Percentiles rank a stretch among this genome's conserved stretches.
Evolutionary conservation across 108 stramenopile genomes (phyloP).

Genomic region (Cyclotella cryptica): DNA sequence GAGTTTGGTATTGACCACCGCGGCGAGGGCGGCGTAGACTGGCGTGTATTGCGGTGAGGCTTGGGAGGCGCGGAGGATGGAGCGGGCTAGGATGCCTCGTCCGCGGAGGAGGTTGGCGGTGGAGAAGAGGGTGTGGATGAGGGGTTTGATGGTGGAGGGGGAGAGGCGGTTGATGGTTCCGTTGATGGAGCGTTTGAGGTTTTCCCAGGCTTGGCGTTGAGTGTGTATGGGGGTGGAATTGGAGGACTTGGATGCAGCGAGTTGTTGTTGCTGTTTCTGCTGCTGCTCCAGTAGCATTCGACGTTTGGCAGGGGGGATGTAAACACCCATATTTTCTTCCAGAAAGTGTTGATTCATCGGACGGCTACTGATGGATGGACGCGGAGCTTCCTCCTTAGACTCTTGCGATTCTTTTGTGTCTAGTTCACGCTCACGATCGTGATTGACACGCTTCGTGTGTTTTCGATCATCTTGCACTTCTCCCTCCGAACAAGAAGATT

Average conservation of each 20-base stretch:
- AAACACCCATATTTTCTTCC: conserved; percentile 43
- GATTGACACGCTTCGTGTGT: too few relatives aligned
- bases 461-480: neutral
- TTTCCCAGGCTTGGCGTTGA: conserved; percentile 91
- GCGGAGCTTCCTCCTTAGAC: too few relatives aligned
- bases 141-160: conserved; percentile 89
- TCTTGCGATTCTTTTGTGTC: too few relatives aligned
- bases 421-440: too few relatives aligned
- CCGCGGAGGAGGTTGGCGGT: conserved; percentile 95
- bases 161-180: conserved; percentile 98
- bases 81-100: conserved; percentile 89
- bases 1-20: conserved; percentile 97
- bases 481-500: conserved; percentile 7
- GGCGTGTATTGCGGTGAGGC: conserved; percentile 82
- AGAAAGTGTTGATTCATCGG: neutral
- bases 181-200: conserved; percentile 92
- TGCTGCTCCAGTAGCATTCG: conserved; percentile 37
- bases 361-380: neutral
- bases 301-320: conserved; percentile 73
- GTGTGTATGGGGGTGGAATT: conserved; percentile 31
- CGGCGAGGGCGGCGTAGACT: conserved; percentile 92
- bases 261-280: neutral
- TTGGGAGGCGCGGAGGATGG: conserved; percentile 89
- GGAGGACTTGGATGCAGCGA: neutral
- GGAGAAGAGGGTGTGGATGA: conserved; percentile 91